A percentile compares a stretch with the other conserved stretches of the same genome.
These are phyloP conservation scores for Boletus huronensis DNA, from an alignment of 768 basidiomycete species.

Conservation along the genomic window DNA sequence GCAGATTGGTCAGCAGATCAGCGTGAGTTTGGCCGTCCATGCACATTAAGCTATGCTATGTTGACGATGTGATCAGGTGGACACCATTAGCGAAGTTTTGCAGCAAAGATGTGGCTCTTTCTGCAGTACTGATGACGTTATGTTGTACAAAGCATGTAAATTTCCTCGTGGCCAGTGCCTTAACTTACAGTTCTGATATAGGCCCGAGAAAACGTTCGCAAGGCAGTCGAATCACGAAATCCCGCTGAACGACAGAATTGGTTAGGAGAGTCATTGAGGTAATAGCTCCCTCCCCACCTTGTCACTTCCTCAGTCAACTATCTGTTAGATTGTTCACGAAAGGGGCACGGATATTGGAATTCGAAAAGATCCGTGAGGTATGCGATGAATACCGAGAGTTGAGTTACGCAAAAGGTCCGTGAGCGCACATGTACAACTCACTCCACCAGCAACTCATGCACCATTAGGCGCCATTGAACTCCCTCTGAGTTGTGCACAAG, in stretches of 20 bases:
- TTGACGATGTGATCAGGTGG: conserved; percentile 56
- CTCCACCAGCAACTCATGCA: background rate
- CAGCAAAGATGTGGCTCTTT: conserved; percentile 96
- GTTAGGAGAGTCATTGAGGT: conserved; percentile 88
- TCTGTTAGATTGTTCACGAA: conserved; percentile 75
- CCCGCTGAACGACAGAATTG: conserved; percentile 70
- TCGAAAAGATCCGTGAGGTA: conserved; percentile 81
- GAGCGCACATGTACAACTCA: background rate
- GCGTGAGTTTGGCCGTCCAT: conserved; percentile 47
- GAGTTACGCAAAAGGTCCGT: conserved; percentile 74
- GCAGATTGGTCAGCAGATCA: conserved; percentile 95
- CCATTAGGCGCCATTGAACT: conserved; percentile 75
- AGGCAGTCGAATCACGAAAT: conserved; percentile 79
- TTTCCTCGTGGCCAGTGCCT: conserved; percentile 1
- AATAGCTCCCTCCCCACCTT: conserved; percentile 10
- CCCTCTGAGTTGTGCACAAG: conserved; percentile 77
- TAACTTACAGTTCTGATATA: conserved; percentile 28
- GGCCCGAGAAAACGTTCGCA: conserved; percentile 92
- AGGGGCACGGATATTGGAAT: conserved; percentile 79
- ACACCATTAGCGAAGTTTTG: conserved; percentile 92
- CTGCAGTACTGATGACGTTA: conserved; percentile 97
- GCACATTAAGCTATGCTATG: background rate
- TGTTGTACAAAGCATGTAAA: conserved; percentile 81
- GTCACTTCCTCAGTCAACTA: conserved; percentile 3
- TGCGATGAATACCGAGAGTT: conserved; percentile 87